Conservation (phyloP, 1,139 yeast genomes). For the Scheffersomyces stambukii region DNA sequence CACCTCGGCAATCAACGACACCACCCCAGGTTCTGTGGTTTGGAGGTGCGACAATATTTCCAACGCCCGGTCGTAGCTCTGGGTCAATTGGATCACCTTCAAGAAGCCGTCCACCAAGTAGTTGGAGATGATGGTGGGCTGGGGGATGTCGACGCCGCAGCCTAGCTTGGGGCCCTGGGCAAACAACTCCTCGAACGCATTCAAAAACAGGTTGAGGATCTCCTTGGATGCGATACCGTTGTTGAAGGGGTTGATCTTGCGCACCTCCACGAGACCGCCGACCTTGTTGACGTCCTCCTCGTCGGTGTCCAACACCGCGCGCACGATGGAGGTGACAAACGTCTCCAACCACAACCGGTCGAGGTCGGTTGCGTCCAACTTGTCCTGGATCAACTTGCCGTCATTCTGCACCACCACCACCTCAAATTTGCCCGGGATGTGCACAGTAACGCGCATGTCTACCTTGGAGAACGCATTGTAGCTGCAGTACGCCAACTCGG, state of each 20-base stretch:
- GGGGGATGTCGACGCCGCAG: slow-evolving; percentile 64
- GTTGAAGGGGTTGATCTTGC: slow-evolving; percentile 55
- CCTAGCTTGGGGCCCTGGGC: slow-evolving; percentile 66
- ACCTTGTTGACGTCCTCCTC: slow-evolving; percentile 48
- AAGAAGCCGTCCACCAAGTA: slow-evolving; percentile 74
- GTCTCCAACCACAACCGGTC: slow-evolving; percentile 62
- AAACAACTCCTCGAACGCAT: slow-evolving; percentile 58
- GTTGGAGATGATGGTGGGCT: slow-evolving; percentile 66
- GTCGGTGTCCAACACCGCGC: slow-evolving; percentile 68
- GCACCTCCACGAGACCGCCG: slow-evolving; percentile 50
- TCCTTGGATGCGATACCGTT: slow-evolving; percentile 35
- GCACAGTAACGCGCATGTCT: slow-evolving; percentile 68
- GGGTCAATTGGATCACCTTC: slow-evolving; percentile 61
- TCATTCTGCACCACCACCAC: slow-evolving; percentile 42
- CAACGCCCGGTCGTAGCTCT: slow-evolving; percentile 56
- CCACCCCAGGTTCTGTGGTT: slow-evolving; percentile 46
- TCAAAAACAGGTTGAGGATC: slow-evolving; percentile 52
- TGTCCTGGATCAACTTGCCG: slow-evolving; percentile 41
- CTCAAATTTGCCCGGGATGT: slow-evolving; percentile 61
- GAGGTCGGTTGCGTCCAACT: slow-evolving; percentile 29
- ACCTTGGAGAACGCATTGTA: slow-evolving; percentile 56
- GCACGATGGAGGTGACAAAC: slow-evolving; percentile 57
- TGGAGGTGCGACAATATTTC: slow-evolving; percentile 44
- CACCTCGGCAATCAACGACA: slow-evolving; percentile 53
- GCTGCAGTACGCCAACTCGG: slow-evolving; percentile 52